These are phyloP conservation scores for Nicotiana tabacum DNA, from an alignment of 257 asterid genomes.

Conservation along the genomic window DNA sequence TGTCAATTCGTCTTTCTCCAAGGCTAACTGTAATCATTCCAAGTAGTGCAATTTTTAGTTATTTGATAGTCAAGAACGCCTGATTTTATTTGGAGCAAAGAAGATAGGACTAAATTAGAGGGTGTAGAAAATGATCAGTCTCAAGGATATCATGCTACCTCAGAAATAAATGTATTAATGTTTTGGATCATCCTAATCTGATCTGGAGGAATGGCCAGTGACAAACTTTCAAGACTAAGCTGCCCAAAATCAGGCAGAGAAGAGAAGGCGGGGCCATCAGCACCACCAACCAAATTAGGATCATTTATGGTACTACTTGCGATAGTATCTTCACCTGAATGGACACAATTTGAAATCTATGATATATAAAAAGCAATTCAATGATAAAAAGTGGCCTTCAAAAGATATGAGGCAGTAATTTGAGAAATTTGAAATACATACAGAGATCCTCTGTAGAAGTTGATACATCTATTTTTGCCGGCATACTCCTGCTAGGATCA, in stretches of 20 bases:
- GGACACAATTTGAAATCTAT: constrained; percentile 20
- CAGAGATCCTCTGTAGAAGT: constrained; percentile 95
- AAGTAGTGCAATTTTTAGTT: neutral
- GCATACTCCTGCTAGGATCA: constrained; percentile 40
- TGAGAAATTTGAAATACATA: constrained; percentile 22
- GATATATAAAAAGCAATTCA: neutral
- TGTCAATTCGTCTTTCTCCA: constrained; percentile 82
- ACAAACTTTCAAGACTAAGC: constrained; percentile 45
- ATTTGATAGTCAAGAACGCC: neutral
- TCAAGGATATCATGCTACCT: constrained; percentile 40
- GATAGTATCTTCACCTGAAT: constrained; percentile 26
- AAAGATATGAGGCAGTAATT: neutral
- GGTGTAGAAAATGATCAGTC: neutral
- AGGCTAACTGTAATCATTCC: constrained; percentile 52
- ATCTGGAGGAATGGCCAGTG: constrained; percentile 66
- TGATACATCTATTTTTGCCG: constrained; percentile 52
- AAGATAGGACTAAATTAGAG: neutral
- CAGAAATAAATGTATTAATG: constrained; percentile 69
- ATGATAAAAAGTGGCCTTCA: neutral
- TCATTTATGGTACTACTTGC: constrained; percentile 24
- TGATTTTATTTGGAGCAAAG: neutral
- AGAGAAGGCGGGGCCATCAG: constrained; percentile 36
- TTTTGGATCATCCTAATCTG: constrained; percentile 78
- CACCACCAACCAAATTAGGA: constrained; percentile 33
- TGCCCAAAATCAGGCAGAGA: constrained; percentile 40